These are phyloP conservation scores for Yamadazyma ubonensis DNA, from an alignment of 805 yeast species.

Conservation along the genomic window DNA sequence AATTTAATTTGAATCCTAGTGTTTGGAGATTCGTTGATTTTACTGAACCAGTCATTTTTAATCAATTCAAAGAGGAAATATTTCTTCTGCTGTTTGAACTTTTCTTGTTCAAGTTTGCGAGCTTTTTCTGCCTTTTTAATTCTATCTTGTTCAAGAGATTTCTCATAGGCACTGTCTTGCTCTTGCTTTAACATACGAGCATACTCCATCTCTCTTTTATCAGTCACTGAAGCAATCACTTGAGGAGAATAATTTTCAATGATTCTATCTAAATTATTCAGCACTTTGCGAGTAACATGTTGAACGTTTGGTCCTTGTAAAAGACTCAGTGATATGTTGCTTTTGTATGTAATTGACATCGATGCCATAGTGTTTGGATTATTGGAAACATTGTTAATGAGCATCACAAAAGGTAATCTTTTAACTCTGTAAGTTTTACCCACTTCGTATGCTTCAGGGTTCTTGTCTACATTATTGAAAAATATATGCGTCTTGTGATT, in stretches of 20 bases:
- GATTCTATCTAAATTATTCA: conserved; percentile 23
- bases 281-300: conserved; percentile 25
- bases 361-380: conserved; percentile 36
- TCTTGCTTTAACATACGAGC: conserved; percentile 38
- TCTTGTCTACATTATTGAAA: conserved; percentile 29
- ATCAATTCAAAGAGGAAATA: conserved; percentile 12
- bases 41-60: conserved; percentile 10
- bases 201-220: conserved; percentile 41
- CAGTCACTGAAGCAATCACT: conserved; percentile 34
- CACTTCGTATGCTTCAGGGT: conserved; percentile 40
- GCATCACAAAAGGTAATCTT: conserved; percentile 37
- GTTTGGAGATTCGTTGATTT: conserved; percentile 12
- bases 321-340: conserved; percentile 25
- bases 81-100: conserved; percentile 9
- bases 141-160: conserved; percentile 50
- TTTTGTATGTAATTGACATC: conserved; percentile 38
- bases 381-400: conserved; percentile 36
- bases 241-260: conserved; percentile 38
- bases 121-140: conserved; percentile 48
- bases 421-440: conserved; percentile 30
- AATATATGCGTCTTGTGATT: conserved; percentile 26
- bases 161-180: conserved; percentile 43
- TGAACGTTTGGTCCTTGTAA: conserved; percentile 9
- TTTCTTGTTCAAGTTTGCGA: conserved; percentile 16
- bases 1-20: conserved; percentile 52